Conservation (phyloP, 2,329 filamentous ascomycete species). For the Chrysoporthe puriensis region DNA sequence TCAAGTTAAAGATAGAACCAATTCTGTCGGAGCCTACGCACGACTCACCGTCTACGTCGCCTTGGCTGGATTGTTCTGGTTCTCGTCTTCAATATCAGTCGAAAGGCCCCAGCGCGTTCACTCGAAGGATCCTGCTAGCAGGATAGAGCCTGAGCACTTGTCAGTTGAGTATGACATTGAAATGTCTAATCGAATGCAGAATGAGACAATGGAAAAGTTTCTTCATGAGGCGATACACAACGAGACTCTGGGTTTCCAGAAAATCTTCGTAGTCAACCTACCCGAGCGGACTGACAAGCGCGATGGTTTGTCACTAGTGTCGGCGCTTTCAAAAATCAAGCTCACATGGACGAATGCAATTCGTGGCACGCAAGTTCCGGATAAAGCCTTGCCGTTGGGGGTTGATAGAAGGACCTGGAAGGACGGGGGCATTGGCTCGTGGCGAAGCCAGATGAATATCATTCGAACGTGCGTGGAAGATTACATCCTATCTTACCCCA, state of each 20-base stretch:
- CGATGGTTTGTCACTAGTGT: slow-evolving; percentile 50
- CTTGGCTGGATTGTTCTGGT: slow-evolving; percentile 11
- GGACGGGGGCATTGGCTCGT: slow-evolving; percentile 39
- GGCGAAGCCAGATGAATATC: slow-evolving; percentile 42
- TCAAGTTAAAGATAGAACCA: not conserved
- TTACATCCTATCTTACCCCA: not conserved
- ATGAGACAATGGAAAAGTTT: not conserved
- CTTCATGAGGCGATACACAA: slow-evolving; percentile 18
- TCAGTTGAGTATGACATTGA: not conserved
- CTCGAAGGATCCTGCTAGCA: not conserved
- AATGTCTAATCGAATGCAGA: not conserved
- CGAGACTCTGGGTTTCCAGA: slow-evolving; percentile 41
- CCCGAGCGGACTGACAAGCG: slow-evolving; percentile 52
- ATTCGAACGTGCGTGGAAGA: slow-evolving; percentile 34
- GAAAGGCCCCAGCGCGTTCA: no score
- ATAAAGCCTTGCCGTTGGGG: slow-evolving; percentile 47
- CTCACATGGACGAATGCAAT: slow-evolving; percentile 50
- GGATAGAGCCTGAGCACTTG: not conserved
- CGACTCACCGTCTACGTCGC: slow-evolving; percentile 18
- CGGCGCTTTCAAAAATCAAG: slow-evolving; percentile 45
- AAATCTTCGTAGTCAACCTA: slow-evolving; percentile 51
- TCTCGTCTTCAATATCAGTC: not conserved
- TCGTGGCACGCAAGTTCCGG: slow-evolving; percentile 42
- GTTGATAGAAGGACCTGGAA: slow-evolving; percentile 42
- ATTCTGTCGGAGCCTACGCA: not conserved